Conservation (phyloP, 768 basidiomycete genomes). For the Boletus subcaerulescens region DNA sequence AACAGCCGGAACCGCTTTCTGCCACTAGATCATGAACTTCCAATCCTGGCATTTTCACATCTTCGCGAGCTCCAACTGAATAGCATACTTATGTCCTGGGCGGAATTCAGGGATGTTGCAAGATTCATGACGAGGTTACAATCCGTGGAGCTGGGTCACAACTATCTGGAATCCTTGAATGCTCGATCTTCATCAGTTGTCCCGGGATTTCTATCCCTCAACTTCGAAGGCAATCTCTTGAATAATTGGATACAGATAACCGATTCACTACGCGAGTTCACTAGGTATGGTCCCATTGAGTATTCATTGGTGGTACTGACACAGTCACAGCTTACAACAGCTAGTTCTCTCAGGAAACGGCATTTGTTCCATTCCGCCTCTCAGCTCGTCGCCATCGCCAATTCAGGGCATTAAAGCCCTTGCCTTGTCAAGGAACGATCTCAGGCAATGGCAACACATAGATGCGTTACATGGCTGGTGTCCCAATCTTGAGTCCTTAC, state of each 20-base stretch:
- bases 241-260: conserved; percentile 53
- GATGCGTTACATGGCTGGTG: conserved; percentile 69
- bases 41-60: conserved; percentile 44
- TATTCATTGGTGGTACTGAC: conserved; percentile 6
- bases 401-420: conserved; percentile 50
- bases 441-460: conserved; percentile 59
- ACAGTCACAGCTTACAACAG: conserved; percentile 48
- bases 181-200: conserved; percentile 7
- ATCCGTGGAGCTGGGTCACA: conserved; percentile 70
- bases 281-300: conserved; percentile 36
- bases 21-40: conserved; percentile 33
- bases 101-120: conserved; percentile 53
- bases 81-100: conserved; percentile 69
- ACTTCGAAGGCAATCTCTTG: conserved; percentile 69
- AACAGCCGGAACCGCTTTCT: conserved; percentile 67
- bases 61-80: conserved; percentile 73
- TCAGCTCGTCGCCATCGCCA: conserved; percentile 13
- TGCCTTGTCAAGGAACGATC: conserved; percentile 58
- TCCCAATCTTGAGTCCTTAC: conserved; percentile 60
- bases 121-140: conserved; percentile 52
- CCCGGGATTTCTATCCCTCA: conserved; percentile 48
- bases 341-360: conserved; percentile 66
- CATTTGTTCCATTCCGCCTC: conserved; percentile 47
- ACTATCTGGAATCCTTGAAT: conserved; percentile 44
- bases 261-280: conserved; percentile 41